These are phyloP conservation scores for Saccharomycopsis capsularis DNA, from an alignment of 805 yeast species.

Conservation along the genomic window DNA sequence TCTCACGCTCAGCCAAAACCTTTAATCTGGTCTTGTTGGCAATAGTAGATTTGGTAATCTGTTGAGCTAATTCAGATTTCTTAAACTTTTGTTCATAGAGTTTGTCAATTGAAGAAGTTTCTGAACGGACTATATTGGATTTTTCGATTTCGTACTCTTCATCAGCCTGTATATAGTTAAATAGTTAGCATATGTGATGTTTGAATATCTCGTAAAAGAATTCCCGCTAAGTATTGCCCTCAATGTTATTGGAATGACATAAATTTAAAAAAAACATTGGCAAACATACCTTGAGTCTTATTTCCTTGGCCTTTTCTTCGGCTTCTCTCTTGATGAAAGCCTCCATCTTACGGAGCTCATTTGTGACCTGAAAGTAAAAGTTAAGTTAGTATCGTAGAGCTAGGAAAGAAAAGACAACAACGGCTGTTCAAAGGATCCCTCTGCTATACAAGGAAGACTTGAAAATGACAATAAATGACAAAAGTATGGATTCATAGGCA, in stretches of 20 bases:
- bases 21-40: constrained; percentile 93
- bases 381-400: constrained; percentile 9
- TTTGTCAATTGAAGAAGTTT: constrained; percentile 80
- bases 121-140: constrained; percentile 89
- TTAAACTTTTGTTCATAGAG: constrained; percentile 75
- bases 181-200: too few relatives aligned
- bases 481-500: too few relatives aligned
- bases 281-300: constrained; percentile 57
- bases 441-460: too few relatives aligned
- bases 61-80: constrained; percentile 89
- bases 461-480: too few relatives aligned
- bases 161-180: constrained; percentile 49
- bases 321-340: constrained; percentile 99
- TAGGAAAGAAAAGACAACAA: too few relatives aligned
- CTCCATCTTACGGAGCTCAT: constrained; percentile 96
- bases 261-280: neutral
- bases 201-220: too few relatives aligned
- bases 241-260: neutral
- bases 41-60: constrained; percentile 90
- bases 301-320: constrained; percentile 96
- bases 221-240: neutral
- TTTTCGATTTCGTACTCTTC: constrained; percentile 98
- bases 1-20: constrained; percentile 80
- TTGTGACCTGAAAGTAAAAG: constrained; percentile 67
- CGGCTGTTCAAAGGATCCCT: too few relatives aligned